Percentiles rank a stretch among this genome's conserved stretches.
Evolutionary conservation across 306 rosid genomes (phyloP).

Genomic region (Benincasa hispida): DNA sequence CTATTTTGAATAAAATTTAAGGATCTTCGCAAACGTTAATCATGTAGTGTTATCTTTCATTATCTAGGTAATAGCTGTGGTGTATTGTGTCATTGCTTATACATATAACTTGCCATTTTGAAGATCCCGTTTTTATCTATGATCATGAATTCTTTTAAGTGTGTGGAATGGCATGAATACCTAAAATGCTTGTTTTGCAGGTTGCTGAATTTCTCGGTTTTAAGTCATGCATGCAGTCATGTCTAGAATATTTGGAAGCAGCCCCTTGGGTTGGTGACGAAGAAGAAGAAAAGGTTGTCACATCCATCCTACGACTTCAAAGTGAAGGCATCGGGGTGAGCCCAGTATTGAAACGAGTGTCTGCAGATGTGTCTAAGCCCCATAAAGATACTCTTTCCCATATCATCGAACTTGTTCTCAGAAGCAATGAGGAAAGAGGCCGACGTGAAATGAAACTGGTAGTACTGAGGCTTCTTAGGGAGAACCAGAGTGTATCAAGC

Average conservation of each 20-base stretch:
- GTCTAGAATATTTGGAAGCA: conserved; percentile 88
- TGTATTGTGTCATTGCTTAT: neutral
- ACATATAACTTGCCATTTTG: neutral
- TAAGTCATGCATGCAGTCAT: conserved; percentile 62
- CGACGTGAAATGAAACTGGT: conserved; percentile 84
- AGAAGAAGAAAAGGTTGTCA: conserved; percentile 82
- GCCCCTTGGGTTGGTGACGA: conserved; percentile 96
- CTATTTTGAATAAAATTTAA: neutral
- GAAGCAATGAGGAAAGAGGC: conserved; percentile 78
- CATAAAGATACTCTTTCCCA: conserved; percentile 61
- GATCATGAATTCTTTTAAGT: neutral
- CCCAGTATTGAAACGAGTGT: conserved; percentile 78
- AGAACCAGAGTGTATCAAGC: conserved; percentile 43
- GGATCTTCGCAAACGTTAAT: neutral
- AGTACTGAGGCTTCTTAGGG: conserved; percentile 76
- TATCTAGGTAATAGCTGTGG: neutral
- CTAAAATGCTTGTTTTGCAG: conserved; percentile 31
- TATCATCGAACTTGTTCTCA: conserved; percentile 70
- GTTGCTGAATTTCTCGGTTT: conserved; percentile 77
- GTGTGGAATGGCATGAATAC: neutral
- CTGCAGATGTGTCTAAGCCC: conserved; percentile 46
- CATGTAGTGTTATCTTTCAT: neutral
- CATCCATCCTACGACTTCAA: conserved; percentile 59
- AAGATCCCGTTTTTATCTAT: neutral
- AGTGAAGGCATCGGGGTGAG: conserved; percentile 55